These are phyloP conservation scores for Peniophora sp. DNA, from an alignment of 1,284 basidiomycete species.

Conservation along the genomic window DNA sequence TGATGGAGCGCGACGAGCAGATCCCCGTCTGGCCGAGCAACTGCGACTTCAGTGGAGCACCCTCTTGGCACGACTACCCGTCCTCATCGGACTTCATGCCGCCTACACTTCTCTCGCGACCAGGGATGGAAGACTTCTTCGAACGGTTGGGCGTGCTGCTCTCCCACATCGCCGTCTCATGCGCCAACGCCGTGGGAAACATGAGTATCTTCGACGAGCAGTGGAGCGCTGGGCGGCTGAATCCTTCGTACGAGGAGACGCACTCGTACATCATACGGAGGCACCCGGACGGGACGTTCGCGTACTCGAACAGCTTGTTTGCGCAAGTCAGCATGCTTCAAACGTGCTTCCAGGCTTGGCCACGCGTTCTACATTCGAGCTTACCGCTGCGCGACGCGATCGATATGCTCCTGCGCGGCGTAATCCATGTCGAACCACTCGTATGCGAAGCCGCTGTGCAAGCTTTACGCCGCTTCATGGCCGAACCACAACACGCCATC, in stretches of 20 bases:
- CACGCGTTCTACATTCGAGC: constrained; percentile 62
- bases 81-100: constrained; percentile 59
- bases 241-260: constrained; percentile 62
- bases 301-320: constrained; percentile 58
- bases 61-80: constrained; percentile 61
- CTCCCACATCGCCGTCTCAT: constrained; percentile 54
- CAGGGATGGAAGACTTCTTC: constrained; percentile 73
- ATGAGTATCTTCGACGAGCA: constrained; percentile 85
- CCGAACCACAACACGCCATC: constrained; percentile 49
- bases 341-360: constrained; percentile 81
- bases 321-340: constrained; percentile 72
- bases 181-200: constrained; percentile 61
- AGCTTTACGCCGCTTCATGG: constrained; percentile 71
- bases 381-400: constrained; percentile 57
- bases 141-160: constrained; percentile 59
- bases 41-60: constrained; percentile 59
- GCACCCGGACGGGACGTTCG: constrained; percentile 64
- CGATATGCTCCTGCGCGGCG: constrained; percentile 75
- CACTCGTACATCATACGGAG: constrained; percentile 57
- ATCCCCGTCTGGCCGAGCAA: constrained; percentile 72
- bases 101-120: constrained; percentile 44
- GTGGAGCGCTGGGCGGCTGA: constrained; percentile 56
- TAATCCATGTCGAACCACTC: constrained; percentile 77
- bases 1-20: constrained; percentile 64
- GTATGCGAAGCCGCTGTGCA: constrained; percentile 64